Conservation (phyloP, 2,329 filamentous ascomycete species). For the Colletotrichum echinochloae region DNA sequence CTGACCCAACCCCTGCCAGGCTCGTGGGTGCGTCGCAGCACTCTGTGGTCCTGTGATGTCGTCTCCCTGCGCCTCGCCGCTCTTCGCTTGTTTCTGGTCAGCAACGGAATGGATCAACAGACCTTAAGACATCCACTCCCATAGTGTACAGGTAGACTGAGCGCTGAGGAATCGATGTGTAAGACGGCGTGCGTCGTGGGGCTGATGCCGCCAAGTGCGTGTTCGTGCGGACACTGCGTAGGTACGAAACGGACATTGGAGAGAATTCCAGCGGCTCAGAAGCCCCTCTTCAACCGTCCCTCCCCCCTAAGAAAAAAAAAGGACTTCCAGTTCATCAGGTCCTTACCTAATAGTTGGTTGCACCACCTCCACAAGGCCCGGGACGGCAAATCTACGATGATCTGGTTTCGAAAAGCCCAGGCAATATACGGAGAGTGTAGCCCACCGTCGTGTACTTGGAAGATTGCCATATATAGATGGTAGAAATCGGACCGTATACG, state of each 20-base stretch:
- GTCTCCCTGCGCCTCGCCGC: slow-evolving; percentile 37
- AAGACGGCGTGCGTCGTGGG: slow-evolving; percentile 22
- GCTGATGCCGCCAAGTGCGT: slow-evolving; percentile 1
- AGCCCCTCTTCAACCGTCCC: slow-evolving; percentile 1
- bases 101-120: slow-evolving; percentile 31
- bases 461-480: neutral
- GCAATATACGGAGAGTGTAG: slow-evolving; percentile 10
- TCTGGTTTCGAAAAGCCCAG: slow-evolving; percentile 34
- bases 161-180: slow-evolving; percentile 34
- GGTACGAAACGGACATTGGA: neutral
- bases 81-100: slow-evolving; percentile 19
- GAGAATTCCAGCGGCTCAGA: slow-evolving; percentile 6
- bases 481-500: neutral
- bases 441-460: neutral
- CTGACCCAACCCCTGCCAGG: slow-evolving; percentile 12
- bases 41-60: slow-evolving; percentile 40
- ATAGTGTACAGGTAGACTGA: slow-evolving; percentile 19
- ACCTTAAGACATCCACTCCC: slow-evolving; percentile 23
- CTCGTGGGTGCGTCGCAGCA: slow-evolving; percentile 32
- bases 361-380: slow-evolving; percentile 20
- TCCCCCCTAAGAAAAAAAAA: too few species aligned
- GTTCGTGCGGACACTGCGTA: neutral
- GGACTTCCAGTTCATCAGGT: neutral
- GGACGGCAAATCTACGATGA: slow-evolving; percentile 38
- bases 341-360: neutral